phyloP scores from a whole-genome alignment of 1,284 basidiomycete genomes.

The Agaricales sp. region DNA sequence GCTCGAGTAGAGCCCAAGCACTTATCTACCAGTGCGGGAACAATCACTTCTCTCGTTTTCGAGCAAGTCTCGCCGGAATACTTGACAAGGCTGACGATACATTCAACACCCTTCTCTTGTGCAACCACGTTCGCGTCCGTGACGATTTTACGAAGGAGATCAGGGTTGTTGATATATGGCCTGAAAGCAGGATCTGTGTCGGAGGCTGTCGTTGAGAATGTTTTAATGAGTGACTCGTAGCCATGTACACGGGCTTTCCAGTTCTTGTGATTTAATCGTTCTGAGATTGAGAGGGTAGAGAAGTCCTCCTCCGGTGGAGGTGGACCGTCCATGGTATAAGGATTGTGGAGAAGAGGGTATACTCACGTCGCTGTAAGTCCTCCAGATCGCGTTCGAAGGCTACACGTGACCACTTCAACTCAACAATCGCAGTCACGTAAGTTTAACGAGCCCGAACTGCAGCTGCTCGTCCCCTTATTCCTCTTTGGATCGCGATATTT shows the following conservation, averaged over 20 bases:
- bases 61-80: constrained; percentile 85
- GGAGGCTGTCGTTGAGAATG: constrained; percentile 80
- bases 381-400: not conserved
- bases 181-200: constrained; percentile 93
- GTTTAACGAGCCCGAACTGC: too few species aligned
- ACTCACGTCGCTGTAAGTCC: not conserved
- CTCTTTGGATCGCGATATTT: too few species aligned
- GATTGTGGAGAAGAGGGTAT: constrained; percentile 10
- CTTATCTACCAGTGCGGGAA: constrained; percentile 92
- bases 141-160: constrained; percentile 79
- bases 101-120: constrained; percentile 94
- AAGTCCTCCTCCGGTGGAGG: constrained; percentile 94
- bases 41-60: constrained; percentile 71
- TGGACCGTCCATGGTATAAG: constrained; percentile 68
- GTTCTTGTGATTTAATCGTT: constrained; percentile 88
- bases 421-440: too few species aligned
- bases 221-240: constrained; percentile 83
- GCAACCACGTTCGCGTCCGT: constrained; percentile 94
- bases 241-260: constrained; percentile 97
- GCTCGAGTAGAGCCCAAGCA: constrained; percentile 87
- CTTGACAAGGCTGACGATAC: constrained; percentile 78
- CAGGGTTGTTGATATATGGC: constrained; percentile 72
- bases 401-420: not conserved
- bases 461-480: too few species aligned
- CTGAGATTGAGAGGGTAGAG: constrained; percentile 68